Evolutionary conservation across 768 basidiomycete genomes (phyloP), one percentile per base, ranked within the genome.

Genomic region (Phlebiopsis flavidoalba): DNA sequence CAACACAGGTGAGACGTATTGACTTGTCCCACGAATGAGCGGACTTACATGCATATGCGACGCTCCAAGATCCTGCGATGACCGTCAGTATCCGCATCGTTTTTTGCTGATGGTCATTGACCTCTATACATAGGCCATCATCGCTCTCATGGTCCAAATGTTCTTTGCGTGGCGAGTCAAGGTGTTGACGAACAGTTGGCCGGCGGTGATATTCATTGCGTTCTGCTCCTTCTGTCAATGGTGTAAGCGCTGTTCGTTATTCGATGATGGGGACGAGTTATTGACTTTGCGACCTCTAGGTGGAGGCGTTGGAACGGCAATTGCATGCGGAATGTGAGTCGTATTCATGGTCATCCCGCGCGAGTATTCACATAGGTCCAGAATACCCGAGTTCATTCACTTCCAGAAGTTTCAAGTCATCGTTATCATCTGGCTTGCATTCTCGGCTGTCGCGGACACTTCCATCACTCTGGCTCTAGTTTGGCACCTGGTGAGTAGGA

Each of bases 101-200:
- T 24, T 49, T 49, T 46, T 26, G 8, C 21, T 3, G n/a, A n/a
- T n/a, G n/a, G 45, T 22, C 11, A 3, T 14, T 37, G 53, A 40
- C 22, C 24, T 19, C 21, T 8, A 24, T 37, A 5, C 17, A 17
- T 62, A 82, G 81, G 80, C 75, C 5, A 73, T 82, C 57, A 78
- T 79, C 35, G 78, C 77, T 0, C 61, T 72, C 5, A 64, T 75
- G 12, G 80, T 81, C 6, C 80, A 83, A 56, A 60, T 77, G 5
- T 83, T 83, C 65, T 80, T 80, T 50, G 77, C 78, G 5, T 77
- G 76, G 75, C 70, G 77, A 22, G 74, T 78, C 19, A 74, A 71
- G 24, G 64, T 76, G 12, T 62, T 79, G 53, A 75, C 71, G 6
- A 65, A 60, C 49, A 75, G 72, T 56, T 63, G 45, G 3, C 53